Percentiles rank a stretch among this genome's conserved stretches.
Evolutionary conservation across 2,329 filamentous ascomycete species (phyloP).

Genomic region (Hypoxylon sp.): DNA sequence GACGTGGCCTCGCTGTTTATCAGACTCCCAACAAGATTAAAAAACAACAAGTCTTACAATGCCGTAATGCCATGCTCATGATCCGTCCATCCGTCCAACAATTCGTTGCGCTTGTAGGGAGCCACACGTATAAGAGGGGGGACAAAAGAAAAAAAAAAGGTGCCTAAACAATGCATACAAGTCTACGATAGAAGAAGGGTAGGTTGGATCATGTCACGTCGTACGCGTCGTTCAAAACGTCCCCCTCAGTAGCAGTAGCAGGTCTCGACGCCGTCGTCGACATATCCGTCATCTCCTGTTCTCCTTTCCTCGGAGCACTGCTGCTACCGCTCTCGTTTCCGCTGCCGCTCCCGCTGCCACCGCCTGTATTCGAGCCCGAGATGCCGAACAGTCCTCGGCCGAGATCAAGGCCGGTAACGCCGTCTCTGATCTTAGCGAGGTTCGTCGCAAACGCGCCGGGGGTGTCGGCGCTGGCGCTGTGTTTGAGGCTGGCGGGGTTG

Average conservation of each 20-base stretch:
- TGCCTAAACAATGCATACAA: not conserved
- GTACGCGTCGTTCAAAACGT: constrained; percentile 32
- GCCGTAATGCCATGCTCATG: constrained; percentile 3
- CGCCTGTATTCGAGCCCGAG: constrained; percentile 1
- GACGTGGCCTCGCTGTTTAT: not conserved
- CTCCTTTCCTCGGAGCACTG: not conserved
- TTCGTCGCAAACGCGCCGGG: constrained; percentile 54
- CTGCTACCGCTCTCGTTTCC: not conserved
- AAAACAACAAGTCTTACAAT: constrained; percentile 21
- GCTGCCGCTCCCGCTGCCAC: not conserved
- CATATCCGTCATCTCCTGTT: constrained; percentile 18
- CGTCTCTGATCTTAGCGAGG: constrained; percentile 53
- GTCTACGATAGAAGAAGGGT: not conserved
- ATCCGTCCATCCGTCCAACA: not conserved
- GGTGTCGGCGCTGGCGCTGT: constrained; percentile 56
- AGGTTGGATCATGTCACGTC: not conserved
- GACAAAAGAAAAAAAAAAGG: too few species aligned
- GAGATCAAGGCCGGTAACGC: constrained; percentile 57
- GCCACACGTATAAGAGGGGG: not conserved
- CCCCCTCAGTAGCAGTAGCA: constrained; percentile 25
- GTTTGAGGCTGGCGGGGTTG: constrained; percentile 49
- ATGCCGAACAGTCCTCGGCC: constrained; percentile 55
- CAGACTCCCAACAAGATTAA: constrained; percentile 1
- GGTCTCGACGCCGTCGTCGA: constrained; percentile 24
- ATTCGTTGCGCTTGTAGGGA: not conserved